Conservation (phyloP, 306 rosid species). For the Gastrolobium bilobum region DNA sequence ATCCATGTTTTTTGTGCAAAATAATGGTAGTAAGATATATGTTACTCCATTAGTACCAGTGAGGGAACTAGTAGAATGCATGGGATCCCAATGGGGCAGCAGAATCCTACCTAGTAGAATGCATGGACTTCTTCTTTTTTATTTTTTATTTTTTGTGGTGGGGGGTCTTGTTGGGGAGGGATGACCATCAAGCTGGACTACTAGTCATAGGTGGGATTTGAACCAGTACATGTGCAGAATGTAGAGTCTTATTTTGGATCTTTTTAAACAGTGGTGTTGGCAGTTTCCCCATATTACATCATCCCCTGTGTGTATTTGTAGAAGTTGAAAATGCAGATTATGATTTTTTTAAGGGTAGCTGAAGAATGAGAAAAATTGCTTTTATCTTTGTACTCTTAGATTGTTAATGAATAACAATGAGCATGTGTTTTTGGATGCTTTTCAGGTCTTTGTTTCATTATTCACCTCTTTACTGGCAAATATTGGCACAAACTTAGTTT, state of each 20-base stretch:
- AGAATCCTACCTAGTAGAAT: not conserved
- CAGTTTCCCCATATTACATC: not conserved
- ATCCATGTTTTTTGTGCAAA: too few species aligned
- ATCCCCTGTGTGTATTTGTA: constrained; percentile 10
- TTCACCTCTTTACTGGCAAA: constrained; percentile 49
- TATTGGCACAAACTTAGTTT: constrained; percentile 45
- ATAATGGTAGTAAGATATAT: not conserved
- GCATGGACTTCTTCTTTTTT: too few species aligned
- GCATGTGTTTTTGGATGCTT: constrained; percentile 8
- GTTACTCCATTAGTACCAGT: not conserved
- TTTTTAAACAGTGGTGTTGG: constrained; percentile 9
- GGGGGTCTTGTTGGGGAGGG: not conserved
- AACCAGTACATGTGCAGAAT: constrained; percentile 8
- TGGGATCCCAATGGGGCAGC: not conserved
- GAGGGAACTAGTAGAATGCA: not conserved
- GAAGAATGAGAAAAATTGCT: constrained; percentile 4
- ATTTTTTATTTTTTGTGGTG: too few species aligned
- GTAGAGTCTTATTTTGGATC: constrained; percentile 12
- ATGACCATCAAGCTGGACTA: not conserved
- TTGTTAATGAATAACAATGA: constrained; percentile 16
- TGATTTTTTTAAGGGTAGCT: constrained; percentile 21
- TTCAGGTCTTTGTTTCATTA: constrained; percentile 39
- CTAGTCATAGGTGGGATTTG: too few species aligned
- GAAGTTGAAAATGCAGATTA: constrained; percentile 23
- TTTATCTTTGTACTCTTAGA: not conserved